Base-by-base conservation (phyloP, 2,329 filamentous ascomycete genomes). In the Sporothrix euskadiensis region DNA sequence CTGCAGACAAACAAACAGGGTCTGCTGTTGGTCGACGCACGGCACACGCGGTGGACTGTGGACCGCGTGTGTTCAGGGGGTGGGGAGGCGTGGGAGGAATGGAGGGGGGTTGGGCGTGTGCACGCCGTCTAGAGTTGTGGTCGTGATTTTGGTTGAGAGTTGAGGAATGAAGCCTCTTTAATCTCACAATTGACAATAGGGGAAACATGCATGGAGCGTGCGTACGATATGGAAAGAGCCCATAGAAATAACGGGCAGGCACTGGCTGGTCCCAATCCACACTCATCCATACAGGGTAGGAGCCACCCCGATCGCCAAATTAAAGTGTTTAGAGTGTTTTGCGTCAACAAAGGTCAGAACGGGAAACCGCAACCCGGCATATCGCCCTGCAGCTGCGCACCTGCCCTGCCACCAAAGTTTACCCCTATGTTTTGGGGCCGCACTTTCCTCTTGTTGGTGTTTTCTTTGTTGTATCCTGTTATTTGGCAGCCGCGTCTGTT, bases 401-500 rank as follows among this genome's bases (percentile, higher is more conserved):
- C 41, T 63, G 52, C 32, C 26, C 68, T 26, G 19, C 49, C n/a
- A 30, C 49, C n/a, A 19, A 54, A n/a, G 44, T 57, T 70, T 44
- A 56, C 68, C 68, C 59, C 68, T 71, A 66, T 71, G 39, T 68
- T 61, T 44, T 52, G 41, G 39, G 57, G 39, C 32, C 54, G 59
- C 41, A 32, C 30, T 35, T 39, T 35, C 4, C 26, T 56, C 6
- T 5, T 56, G 52, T 56, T 56, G 52, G 26, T 61, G 16, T 16
- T 30, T 59, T 32, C 16, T 63, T 66, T 12, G 10, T 30, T 16
- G n/a, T n/a, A n/a, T n/a, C n/a, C 26, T 26, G 26, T 26, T 71
- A 32, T 30, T 16, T 26, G 47, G 10, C 69, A 74, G 69, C 54
- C 73, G 73, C 73, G 73, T 74, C 73, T 71, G 73, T 74, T 74